Conservation (phyloP, 2,329 filamentous ascomycete species). For the Tolypocladium ovalisporum region DNA sequence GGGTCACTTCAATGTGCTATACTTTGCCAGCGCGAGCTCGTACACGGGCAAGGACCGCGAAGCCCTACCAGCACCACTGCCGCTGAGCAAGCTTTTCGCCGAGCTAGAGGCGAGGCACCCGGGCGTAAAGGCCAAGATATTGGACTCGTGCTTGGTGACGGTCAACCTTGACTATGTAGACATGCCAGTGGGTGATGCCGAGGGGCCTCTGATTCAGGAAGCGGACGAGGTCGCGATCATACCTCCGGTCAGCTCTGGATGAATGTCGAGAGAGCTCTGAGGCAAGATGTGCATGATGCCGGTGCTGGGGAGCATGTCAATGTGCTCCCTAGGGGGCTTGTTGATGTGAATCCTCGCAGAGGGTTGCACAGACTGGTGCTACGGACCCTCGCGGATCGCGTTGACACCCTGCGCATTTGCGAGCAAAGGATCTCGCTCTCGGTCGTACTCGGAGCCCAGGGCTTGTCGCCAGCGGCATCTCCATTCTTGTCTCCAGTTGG, state of each 20-base stretch:
- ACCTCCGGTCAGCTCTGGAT: slow-evolving; percentile 79
- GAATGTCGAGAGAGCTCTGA: slow-evolving; percentile 12
- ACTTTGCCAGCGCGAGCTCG: slow-evolving; percentile 67
- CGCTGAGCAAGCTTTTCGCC: slow-evolving; percentile 51
- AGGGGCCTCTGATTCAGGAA: slow-evolving; percentile 45
- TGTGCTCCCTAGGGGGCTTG: not conserved
- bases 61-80: slow-evolving; percentile 53
- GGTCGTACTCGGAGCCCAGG: slow-evolving; percentile 4
- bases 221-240: slow-evolving; percentile 83
- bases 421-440: slow-evolving; percentile 20
- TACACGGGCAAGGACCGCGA: slow-evolving; percentile 61
- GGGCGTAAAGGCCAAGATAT: slow-evolving; percentile 57
- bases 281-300: not conserved
- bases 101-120: slow-evolving; percentile 57
- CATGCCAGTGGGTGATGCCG: slow-evolving; percentile 33
- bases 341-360: not conserved
- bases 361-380: not conserved
- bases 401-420: slow-evolving; percentile 1
- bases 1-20: slow-evolving; percentile 69
- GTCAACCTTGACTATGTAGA: slow-evolving; percentile 77
- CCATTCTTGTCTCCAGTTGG: slow-evolving; percentile 8
- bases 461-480: slow-evolving; percentile 7
- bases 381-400: not conserved
- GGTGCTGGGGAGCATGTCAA: not conserved
- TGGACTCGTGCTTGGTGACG: slow-evolving; percentile 65